phyloP scores from a whole-genome alignment of 2,329 filamentous ascomycete species.

The Ascochyta fabae region DNA sequence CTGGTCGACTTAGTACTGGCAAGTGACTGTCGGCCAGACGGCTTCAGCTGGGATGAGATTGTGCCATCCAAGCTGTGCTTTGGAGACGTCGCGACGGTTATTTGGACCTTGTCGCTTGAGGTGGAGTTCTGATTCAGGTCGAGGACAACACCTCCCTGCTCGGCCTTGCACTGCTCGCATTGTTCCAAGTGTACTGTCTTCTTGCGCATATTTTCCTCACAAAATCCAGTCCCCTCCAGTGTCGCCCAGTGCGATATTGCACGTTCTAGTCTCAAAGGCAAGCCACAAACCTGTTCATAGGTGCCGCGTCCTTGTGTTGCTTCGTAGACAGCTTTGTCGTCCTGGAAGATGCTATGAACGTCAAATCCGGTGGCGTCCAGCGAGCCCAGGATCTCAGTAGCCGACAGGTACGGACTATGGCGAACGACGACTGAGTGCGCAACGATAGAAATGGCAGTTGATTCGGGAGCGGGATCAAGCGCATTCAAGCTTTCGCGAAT shows the following conservation, averaged over 20 bases:
- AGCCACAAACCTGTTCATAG: conserved; percentile 31
- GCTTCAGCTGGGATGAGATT: conserved; percentile 14
- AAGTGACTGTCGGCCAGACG: conserved; percentile 21
- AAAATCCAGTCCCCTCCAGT: conserved; percentile 14
- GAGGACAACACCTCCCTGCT: conserved; percentile 35
- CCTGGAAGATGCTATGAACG: conserved; percentile 57
- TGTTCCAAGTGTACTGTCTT: conserved; percentile 41
- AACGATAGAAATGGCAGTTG: conserved; percentile 73
- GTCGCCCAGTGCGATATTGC: conserved; percentile 38
- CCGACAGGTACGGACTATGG: conserved; percentile 55
- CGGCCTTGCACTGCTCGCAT: conserved; percentile 45
- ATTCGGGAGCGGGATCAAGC: conserved; percentile 57
- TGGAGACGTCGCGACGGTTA: conserved; percentile 18
- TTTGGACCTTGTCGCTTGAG: conserved; percentile 21
- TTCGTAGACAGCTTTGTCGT: conserved; percentile 23
- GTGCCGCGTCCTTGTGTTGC: conserved; percentile 24
- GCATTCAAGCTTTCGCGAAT: conserved; percentile 65
- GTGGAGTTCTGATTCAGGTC: conserved; percentile 13
- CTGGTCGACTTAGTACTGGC: conserved; percentile 23
- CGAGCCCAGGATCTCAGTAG: conserved; percentile 51
- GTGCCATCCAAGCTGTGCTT: conserved; percentile 24
- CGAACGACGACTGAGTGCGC: conserved; percentile 71
- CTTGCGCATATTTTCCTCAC: conserved; percentile 38
- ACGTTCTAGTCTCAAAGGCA: conserved; percentile 46
- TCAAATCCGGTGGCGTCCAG: conserved; percentile 67